These are phyloP conservation scores for Hypomontagnella submonticulosa DNA, from an alignment of 495 filamentous ascomycete species.

Conservation along the genomic window DNA sequence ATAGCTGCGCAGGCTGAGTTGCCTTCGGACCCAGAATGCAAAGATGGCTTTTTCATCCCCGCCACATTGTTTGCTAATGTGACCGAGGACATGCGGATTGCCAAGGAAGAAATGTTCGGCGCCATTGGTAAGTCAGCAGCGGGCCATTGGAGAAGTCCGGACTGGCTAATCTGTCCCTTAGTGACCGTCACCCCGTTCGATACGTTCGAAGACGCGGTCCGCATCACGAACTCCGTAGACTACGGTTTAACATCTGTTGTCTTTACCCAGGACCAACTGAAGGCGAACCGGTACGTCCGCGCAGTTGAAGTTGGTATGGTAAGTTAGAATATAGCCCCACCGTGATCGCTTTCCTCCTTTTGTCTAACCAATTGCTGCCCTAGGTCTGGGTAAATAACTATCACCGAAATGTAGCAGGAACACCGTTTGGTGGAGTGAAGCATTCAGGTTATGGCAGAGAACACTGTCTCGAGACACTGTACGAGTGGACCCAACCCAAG, in stretches of 20 bases:
- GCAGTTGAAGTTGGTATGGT: conserved; percentile 28
- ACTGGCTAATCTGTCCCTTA: conserved; percentile 5
- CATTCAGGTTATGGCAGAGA: conserved; percentile 26
- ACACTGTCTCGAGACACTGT: conserved; percentile 20
- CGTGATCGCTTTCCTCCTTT: no score
- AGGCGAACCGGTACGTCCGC: conserved; percentile 30
- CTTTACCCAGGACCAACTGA: conserved; percentile 29
- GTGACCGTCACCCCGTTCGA: conserved; percentile 47
- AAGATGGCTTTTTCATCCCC: conserved; percentile 68
- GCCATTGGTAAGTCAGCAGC: conserved; percentile 59
- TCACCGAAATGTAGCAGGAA: conserved; percentile 20
- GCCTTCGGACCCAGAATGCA: conserved; percentile 64
- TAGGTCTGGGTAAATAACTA: conserved; percentile 31
- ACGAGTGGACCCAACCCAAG: conserved; percentile 21
- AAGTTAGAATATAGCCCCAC: neutral
- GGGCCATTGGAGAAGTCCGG: neutral
- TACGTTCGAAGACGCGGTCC: conserved; percentile 47
- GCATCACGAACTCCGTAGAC: conserved; percentile 42
- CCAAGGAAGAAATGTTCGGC: conserved; percentile 74
- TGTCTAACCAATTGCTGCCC: neutral
- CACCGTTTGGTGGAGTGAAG: conserved; percentile 29
- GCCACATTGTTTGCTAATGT: conserved; percentile 74
- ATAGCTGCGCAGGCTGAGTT: conserved; percentile 55
- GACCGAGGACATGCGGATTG: conserved; percentile 70
- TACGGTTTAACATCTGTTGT: conserved; percentile 27